These are phyloP conservation scores for Wickerhamiella sorbophila DNA, from an alignment of 805 yeast species.

Conservation along the genomic window DNA sequence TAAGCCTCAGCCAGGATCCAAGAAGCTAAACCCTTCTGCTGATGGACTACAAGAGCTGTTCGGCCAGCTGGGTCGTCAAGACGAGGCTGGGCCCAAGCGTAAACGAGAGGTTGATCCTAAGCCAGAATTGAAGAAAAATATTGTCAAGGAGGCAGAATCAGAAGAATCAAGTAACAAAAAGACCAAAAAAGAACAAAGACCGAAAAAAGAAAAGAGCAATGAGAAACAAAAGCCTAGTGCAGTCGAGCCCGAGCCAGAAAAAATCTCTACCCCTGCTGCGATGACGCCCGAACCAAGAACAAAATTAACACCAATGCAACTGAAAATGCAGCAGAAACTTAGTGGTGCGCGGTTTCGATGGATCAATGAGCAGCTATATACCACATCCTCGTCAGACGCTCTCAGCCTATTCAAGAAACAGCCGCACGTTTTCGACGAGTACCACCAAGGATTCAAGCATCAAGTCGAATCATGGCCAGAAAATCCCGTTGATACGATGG, in stretches of 20 bases:
- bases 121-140: slow-evolving; percentile 14
- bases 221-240: slow-evolving; percentile 10
- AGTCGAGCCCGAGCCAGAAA: not conserved
- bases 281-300: not conserved
- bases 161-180: not conserved
- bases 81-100: slow-evolving; percentile 6
- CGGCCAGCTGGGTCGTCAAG: slow-evolving; percentile 11
- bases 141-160: slow-evolving; percentile 9
- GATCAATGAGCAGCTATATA: slow-evolving; percentile 96
- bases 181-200: slow-evolving; percentile 6
- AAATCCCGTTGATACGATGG: slow-evolving; percentile 90
- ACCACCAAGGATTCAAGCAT: slow-evolving; percentile 86
- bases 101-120: slow-evolving; percentile 14
- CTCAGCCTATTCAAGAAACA: slow-evolving; percentile 56
- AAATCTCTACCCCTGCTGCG: not conserved
- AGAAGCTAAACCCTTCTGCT: slow-evolving; percentile 18
- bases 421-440: slow-evolving; percentile 83
- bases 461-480: slow-evolving; percentile 98
- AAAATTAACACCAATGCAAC: slow-evolving; percentile 73
- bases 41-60: slow-evolving; percentile 14
- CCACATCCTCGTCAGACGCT: slow-evolving; percentile 68
- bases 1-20: slow-evolving; percentile 14
- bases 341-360: slow-evolving; percentile 94
- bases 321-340: slow-evolving; percentile 87
- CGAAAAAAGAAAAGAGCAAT: not conserved